Base-by-base conservation (phyloP, 179 eudicot species). In the Beta macrorhiza region DNA sequence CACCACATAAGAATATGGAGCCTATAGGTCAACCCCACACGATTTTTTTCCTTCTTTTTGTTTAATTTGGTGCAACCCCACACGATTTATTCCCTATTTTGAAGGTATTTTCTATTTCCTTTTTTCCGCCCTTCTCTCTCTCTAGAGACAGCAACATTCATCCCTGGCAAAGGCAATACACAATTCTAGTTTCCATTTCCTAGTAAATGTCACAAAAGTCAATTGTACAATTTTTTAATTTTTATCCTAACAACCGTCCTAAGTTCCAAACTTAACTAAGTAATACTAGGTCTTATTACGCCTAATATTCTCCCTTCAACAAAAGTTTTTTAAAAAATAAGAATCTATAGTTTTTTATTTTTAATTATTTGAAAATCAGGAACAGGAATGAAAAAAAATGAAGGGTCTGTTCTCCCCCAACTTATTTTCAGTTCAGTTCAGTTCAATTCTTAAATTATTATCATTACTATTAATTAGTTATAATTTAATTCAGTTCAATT, bases 181-280 rank as follows among this genome's bases (percentile, higher is more conserved):
- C 53, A 47, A 45, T 82, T 77, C 80, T 53, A 68, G 69, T 58
- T 69, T 58, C 63, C 72, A 1, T 77, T 67, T 12, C 42, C 61
- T 1, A 45, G 37, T 71, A 47, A 77, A 82, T 77, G 81, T 77
- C 77, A 53, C 42, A 22, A 15, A 58, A 42, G 32, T 67, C 51
- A 52, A 25, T 25, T 25, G 63, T 76, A 65, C 12, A 22, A 72
- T 76, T 81, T 25, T 45, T 75, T 80, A 79, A 25, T 3, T 74
- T 74, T 67, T 67, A 75, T 79, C 76, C 67, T 29, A 45, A 79
- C 85, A 83, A 78, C 82, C 78, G 58, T 76, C 76, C 80, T 47
- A 42, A 61, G 70, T 77, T 47, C 52, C 25, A 32, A 8, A 49
- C 72, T 80, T 6, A 20, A 65, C 19, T 53, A 22, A 37, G 10